Evolutionary conservation across 106 monocot species (phyloP), one percentile per base, ranked within the genome.

Genomic region (Dioscorea dumetorum): DNA sequence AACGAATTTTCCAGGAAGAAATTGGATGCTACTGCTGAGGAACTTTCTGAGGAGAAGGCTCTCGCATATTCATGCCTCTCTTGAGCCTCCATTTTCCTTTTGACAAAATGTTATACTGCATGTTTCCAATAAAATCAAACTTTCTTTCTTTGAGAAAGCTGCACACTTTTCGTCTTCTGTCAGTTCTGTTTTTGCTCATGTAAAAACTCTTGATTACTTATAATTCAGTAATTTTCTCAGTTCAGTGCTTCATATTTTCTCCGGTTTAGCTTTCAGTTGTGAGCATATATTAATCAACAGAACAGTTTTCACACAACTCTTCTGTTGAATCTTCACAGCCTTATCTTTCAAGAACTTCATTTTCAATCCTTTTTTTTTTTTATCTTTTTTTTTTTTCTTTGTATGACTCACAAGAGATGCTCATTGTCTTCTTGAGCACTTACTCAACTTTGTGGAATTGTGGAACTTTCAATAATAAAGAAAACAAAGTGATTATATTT

Each of bases 1-100:
- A 91, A 91, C 16, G 85, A 95, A 69, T 88, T 87, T 63, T 95
- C 94, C 24, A 95, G 94, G 81, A 87, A 87, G 79, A 95, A 95
- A 72, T 41, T 95, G 85, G 91, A 95, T 50, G 91, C 91, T 3
- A 95, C 94, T 0, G 94, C 94, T 31, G 69, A 64, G 49, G 94
- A 95, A 66, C 75, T 95, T 64, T 18, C 77, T 0, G 90, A 95
- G 75, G 94, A 95, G 83, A 95, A 95, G 81, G 69, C 80, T 19
- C 71, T 95, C 24, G 91, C 94, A 3, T 95, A 95, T 68, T 95
- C 94, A 12, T 95, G 94, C 87, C 88, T 95, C 50, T 33, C 85
- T 51, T 88, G 61, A 81, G 48, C 8, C 20, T 9, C 20, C 18
- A 2, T 54, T 6, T 10, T 10, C 6, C 6, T 54, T 54, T 54